Evolutionary conservation across 345 rosid species (phyloP), one percentile per base, ranked within the genome.

Genomic region (Eucalyptus regnans): DNA sequence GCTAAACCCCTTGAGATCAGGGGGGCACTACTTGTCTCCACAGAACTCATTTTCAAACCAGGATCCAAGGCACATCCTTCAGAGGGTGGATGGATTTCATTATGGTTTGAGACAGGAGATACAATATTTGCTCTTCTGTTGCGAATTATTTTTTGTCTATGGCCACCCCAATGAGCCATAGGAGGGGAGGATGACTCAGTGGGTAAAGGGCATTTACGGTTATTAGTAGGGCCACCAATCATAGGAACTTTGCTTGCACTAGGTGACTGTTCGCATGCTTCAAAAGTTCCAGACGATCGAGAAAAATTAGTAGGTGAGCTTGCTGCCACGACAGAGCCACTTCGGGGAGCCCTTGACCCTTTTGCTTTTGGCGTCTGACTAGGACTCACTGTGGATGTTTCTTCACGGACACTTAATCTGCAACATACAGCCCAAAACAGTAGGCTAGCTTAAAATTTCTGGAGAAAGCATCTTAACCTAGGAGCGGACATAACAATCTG

Each of bases 161-260:
- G 95, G 87, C 95, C 94, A 88, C 79, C 93, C 95, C 96, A 95
- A 79, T 94, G 93, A 88, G 95, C 91, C 92, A 93, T 90, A 37
- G 94, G 91, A 31, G 94, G 92, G 56, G 95, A 91, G 33, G 96
- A 90, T 51, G 95, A 93, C 48, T 93, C 95, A 48, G 93, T 83
- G 31, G 95, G 90, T 85, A 92, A 29, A n/a, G 94, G 88, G 64
- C 93, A 94, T 89, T 94, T 93, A 52, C 94, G 93, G 89, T 91
- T 94, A 89, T 89, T 92, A 79, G 91, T 88, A 68, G 89, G 56
- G 86, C 89, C 94, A 56, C 90, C 91, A 87, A 90, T 86, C 60
- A 91, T 84, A 50, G 90, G 89, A 86, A 87, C 92, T 90, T 93
- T 94, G 87, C 71, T 90, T 84, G 88, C 86, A 86, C 87, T 88